Conservation (phyloP, 2,329 filamentous ascomycete genomes). For the Metarhizium humberi region DNA sequence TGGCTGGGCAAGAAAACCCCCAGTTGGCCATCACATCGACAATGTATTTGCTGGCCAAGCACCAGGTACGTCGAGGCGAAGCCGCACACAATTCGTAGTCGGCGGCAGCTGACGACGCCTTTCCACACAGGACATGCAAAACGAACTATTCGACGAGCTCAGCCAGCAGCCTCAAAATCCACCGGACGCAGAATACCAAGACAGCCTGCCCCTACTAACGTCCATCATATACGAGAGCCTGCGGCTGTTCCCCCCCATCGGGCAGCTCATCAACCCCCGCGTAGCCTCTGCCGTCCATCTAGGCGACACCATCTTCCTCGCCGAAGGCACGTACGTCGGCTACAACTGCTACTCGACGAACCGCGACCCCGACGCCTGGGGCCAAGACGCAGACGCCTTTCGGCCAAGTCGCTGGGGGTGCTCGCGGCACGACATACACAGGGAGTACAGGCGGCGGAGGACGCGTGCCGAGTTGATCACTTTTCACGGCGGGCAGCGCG, state of each 20-base stretch:
- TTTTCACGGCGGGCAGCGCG: conserved; percentile 30
- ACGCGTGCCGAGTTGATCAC: conserved; percentile 29
- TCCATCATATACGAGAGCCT: conserved; percentile 35
- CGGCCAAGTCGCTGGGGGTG: conserved; percentile 28
- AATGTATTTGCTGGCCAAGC: conserved; percentile 26
- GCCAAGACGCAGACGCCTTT: conserved; percentile 26
- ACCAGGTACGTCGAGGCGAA: conserved; percentile 12
- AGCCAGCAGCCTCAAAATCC: neutral
- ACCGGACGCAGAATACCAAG: conserved; percentile 1
- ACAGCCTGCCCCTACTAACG: conserved; percentile 30
- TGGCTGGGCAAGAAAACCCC: conserved; percentile 32
- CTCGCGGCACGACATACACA: conserved; percentile 23
- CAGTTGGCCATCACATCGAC: conserved; percentile 26
- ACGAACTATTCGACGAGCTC: conserved; percentile 22
- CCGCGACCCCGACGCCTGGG: conserved; percentile 21
- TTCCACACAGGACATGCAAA: conserved; percentile 17
- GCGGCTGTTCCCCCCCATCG: conserved; percentile 38
- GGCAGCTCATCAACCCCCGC: conserved; percentile 37
- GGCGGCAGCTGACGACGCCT: neutral
- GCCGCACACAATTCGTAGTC: too few relatives aligned
- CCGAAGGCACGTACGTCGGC: conserved; percentile 27
- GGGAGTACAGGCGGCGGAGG: conserved; percentile 23
- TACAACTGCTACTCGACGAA: conserved; percentile 32
- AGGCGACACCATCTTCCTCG: conserved; percentile 21
- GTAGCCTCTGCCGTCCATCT: conserved; percentile 15